Conservation (phyloP, 352 stramenopile genomes). For the Phytophthora citrophthora region DNA sequence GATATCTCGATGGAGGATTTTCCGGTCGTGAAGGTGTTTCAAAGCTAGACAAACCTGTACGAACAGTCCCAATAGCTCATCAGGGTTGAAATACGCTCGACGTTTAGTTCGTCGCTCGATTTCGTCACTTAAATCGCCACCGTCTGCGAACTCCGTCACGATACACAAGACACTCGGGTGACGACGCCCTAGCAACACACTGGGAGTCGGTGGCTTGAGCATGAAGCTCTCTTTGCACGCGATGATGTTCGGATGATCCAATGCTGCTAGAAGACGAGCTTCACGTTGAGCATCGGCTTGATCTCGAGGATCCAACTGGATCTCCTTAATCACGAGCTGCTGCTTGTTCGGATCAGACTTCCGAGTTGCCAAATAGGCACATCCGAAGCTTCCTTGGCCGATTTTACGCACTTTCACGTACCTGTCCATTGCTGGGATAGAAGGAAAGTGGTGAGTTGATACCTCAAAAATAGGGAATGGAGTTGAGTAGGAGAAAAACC, state of each 20-base stretch:
- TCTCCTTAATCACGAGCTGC: constrained; percentile 79
- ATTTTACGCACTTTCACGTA: constrained; percentile 83
- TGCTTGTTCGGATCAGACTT: constrained; percentile 37
- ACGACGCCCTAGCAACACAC: constrained; percentile 1
- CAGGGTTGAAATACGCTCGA: constrained; percentile 36
- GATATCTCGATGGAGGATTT: constrained; percentile 89
- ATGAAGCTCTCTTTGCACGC: constrained; percentile 82
- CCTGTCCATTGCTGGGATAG: constrained; percentile 62
- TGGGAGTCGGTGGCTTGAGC: constrained; percentile 18
- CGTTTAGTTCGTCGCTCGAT: constrained; percentile 42
- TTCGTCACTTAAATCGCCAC: constrained; percentile 70
- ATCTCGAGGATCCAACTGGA: constrained; percentile 74
- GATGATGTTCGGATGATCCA: constrained; percentile 90
- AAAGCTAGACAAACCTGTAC: constrained; percentile 78
- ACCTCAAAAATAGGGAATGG: constrained; percentile 28
- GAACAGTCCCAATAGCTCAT: constrained; percentile 62
- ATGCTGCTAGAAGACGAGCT: constrained; percentile 65
- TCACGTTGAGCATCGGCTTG: constrained; percentile 62
- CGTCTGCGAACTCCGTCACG: constrained; percentile 85
- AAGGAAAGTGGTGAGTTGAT: constrained; percentile 5
- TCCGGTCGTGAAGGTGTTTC: constrained; percentile 82
- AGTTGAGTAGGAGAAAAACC: constrained; percentile 5
- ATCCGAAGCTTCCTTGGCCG: constrained; percentile 75
- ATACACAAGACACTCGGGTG: constrained; percentile 68
- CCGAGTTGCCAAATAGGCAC: constrained; percentile 66